Evolutionary conservation across 2,329 filamentous ascomycete species (phyloP).

Genomic region (Allantophomopsis lycopodina): DNA sequence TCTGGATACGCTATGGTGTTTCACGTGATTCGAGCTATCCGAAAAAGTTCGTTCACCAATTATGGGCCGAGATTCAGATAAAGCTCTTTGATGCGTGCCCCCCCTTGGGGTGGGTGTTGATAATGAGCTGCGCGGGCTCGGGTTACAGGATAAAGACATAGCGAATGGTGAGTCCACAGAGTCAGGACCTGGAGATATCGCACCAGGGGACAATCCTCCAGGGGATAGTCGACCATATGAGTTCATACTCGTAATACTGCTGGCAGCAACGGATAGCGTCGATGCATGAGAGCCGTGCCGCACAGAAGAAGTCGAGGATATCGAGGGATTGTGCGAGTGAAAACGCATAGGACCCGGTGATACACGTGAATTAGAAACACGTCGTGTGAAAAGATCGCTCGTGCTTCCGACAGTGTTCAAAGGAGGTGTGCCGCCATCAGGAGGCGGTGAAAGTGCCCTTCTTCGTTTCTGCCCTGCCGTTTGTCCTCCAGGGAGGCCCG

Average conservation of each 20-base stretch:
- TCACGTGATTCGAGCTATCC: conserved; percentile 18
- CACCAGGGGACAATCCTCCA: conserved; percentile 45
- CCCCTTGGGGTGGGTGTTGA: conserved; percentile 7
- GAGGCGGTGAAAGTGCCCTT: conserved; percentile 45
- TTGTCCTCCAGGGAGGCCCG: conserved; percentile 36
- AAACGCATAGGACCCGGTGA: conserved; percentile 38
- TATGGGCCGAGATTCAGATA: conserved; percentile 23
- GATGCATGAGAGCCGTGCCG: conserved; percentile 50
- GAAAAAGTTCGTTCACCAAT: conserved; percentile 31
- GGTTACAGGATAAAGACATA: conserved; percentile 26
- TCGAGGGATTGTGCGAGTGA: conserved; percentile 41
- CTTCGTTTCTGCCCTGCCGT: conserved; percentile 17
- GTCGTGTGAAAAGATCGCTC: conserved; percentile 18
- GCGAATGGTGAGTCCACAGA: conserved; percentile 37
- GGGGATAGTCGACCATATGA: conserved; percentile 28
- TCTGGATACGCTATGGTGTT: conserved; percentile 33
- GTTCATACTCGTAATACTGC: conserved; percentile 48
- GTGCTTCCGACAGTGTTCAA: conserved; percentile 18
- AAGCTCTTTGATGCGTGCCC: conserved; percentile 17
- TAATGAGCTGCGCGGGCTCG: conserved; percentile 21
- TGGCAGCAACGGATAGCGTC: conserved; percentile 41
- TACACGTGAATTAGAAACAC: conserved; percentile 36
- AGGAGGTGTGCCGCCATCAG: conserved; percentile 27
- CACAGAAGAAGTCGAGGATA: conserved; percentile 52
- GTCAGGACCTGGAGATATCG: conserved; percentile 30